Evolutionary conservation across 352 stramenopile genomes (phyloP).

Genomic region (Phytopythium chamaehyphon): DNA sequence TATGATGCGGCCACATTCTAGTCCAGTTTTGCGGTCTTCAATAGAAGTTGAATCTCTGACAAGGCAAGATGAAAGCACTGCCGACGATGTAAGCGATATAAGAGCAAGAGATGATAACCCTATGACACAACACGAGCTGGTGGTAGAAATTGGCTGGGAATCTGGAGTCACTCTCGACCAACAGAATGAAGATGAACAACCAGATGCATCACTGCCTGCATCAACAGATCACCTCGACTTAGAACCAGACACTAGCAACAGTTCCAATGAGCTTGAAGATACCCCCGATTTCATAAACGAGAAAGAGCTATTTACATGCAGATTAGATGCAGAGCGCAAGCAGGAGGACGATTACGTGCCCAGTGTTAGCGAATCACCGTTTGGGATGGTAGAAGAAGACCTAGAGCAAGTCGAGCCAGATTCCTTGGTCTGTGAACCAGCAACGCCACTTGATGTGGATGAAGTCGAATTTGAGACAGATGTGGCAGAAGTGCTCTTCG

Average conservation of each 20-base stretch:
- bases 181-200: background rate
- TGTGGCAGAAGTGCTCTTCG: conserved; percentile 42
- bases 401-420: background rate
- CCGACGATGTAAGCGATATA: too few species aligned
- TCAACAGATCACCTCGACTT: too few species aligned
- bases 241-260: too few species aligned
- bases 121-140: too few species aligned
- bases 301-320: background rate
- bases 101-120: too few species aligned
- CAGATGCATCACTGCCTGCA: background rate
- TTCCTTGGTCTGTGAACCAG: too few species aligned
- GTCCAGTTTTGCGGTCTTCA: background rate
- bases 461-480: conserved; percentile 31
- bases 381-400: background rate
- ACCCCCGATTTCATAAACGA: background rate
- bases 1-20: conserved; percentile 4
- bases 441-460: background rate
- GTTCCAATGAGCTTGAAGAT: too few species aligned
- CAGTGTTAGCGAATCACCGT: background rate
- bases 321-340: background rate
- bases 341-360: background rate
- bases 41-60: background rate
- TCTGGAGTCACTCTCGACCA: background rate
- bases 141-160: too few species aligned
- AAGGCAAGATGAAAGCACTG: too few species aligned